phyloP scores from a whole-genome alignment of 495 filamentous ascomycete genomes.

The Cudoniella acicularis region DNA sequence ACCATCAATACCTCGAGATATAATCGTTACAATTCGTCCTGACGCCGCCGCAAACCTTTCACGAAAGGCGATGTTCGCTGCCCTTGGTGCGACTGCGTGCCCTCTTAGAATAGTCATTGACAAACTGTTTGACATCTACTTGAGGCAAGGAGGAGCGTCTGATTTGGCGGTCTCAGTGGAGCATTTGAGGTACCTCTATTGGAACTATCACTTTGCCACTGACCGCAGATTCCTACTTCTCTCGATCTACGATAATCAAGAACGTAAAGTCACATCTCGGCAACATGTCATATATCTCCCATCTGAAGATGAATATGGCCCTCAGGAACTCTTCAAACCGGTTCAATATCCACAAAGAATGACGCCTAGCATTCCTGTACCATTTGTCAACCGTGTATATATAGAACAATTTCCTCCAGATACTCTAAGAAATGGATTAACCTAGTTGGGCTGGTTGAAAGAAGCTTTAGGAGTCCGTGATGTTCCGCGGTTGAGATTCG shows the following conservation, averaged over 20 bases:
- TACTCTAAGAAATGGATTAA: background rate
- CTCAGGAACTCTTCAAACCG: background rate
- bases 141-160: background rate
- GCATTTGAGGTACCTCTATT: slow-evolving; percentile 9
- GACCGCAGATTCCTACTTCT: background rate
- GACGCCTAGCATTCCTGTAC: background rate
- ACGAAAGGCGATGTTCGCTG: background rate
- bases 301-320: slow-evolving; percentile 10
- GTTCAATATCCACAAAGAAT: background rate
- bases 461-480: background rate
- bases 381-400: background rate
- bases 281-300: background rate
- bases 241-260: background rate
- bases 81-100: background rate
- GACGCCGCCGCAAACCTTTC: background rate
- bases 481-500: background rate
- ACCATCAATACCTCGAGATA: slow-evolving; percentile 7
- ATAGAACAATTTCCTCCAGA: background rate
- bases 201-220: background rate
- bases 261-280: background rate
- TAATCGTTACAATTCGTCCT: slow-evolving; percentile 3
- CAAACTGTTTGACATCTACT: background rate
- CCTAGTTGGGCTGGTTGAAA: background rate
- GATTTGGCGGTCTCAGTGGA: background rate
- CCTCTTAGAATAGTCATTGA: background rate